phyloP scores from a whole-genome alignment of 1,284 basidiomycete genomes.

The Baeospora myosura region DNA sequence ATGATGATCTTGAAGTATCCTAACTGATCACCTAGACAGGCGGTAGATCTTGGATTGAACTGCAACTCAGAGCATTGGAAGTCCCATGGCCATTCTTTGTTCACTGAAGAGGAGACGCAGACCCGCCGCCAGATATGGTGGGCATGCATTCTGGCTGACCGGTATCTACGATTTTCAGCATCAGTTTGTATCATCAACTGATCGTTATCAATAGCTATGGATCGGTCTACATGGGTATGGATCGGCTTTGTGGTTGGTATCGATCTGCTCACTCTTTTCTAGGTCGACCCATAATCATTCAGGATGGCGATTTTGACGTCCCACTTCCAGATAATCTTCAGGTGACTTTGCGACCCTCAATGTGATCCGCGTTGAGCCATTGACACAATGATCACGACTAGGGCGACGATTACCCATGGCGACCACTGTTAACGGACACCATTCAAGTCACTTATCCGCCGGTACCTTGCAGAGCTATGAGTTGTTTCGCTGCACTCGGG shows the following conservation, averaged over 20 bases:
- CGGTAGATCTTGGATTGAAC: constrained; percentile 70
- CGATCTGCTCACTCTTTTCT: constrained; percentile 1
- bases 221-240: constrained; percentile 61
- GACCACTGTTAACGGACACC: constrained; percentile 27
- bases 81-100: constrained; percentile 54
- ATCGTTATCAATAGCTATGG: constrained; percentile 38
- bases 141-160: constrained; percentile 73
- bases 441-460: constrained; percentile 24
- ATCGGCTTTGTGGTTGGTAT: constrained; percentile 2
- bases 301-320: constrained; percentile 77
- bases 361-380: background rate
- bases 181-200: constrained; percentile 1
- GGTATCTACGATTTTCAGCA: constrained; percentile 67
- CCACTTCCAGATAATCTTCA: constrained; percentile 59
- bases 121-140: constrained; percentile 77
- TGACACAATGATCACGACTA: constrained; percentile 31
- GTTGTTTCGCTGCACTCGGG: constrained; percentile 73
- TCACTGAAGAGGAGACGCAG: constrained; percentile 60
- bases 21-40: constrained; percentile 36
- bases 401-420: constrained; percentile 58
- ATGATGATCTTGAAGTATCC: constrained; percentile 63
- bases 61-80: constrained; percentile 76
- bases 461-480: constrained; percentile 48
- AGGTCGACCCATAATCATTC: constrained; percentile 71
- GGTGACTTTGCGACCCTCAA: constrained; percentile 26